Conservation (phyloP, 2,329 filamentous ascomycete species). For the Aspergillus pseudoglaucus region DNA sequence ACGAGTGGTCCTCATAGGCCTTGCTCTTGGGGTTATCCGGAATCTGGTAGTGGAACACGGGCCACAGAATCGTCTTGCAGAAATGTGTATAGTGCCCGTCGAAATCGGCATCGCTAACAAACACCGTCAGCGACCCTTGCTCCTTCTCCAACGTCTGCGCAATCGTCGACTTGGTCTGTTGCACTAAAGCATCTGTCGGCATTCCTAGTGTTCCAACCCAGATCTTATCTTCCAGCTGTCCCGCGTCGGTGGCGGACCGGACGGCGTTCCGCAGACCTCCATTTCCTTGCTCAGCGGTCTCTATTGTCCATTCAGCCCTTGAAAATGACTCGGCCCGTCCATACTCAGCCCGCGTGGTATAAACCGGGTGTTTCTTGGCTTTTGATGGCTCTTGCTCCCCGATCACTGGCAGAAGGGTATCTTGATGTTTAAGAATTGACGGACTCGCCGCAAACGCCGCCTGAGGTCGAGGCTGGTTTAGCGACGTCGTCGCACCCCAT, state of each 20-base stretch:
- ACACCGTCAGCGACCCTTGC: conserved; percentile 75
- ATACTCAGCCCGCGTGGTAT: conserved; percentile 28
- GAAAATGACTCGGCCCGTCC: conserved; percentile 64
- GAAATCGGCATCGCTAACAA: conserved; percentile 82
- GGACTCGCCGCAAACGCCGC: conserved; percentile 68
- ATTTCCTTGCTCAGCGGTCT: conserved; percentile 83
- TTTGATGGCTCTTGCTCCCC: conserved; percentile 10
- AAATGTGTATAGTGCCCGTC: conserved; percentile 91
- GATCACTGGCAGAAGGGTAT: conserved; percentile 25
- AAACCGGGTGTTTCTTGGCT: conserved; percentile 3
- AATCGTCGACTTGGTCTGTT: conserved; percentile 73
- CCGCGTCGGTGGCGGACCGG: conserved; percentile 65
- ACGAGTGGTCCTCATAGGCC: conserved; percentile 92
- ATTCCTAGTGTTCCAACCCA: conserved; percentile 92
- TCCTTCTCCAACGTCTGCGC: conserved; percentile 73
- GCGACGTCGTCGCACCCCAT: conserved; percentile 61
- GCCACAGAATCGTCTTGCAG: conserved; percentile 94
- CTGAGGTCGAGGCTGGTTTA: conserved; percentile 72
- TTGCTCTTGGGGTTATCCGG: conserved; percentile 96
- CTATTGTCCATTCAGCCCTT: conserved; percentile 73
- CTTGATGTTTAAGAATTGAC: conserved; percentile 64
- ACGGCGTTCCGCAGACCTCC: conserved; percentile 86
- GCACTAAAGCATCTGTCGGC: conserved; percentile 78
- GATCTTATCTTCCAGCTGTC: conserved; percentile 65
- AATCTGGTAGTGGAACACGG: conserved; percentile 95